A percentile compares a stretch with the other conserved stretches of the same genome.
phyloP scores from a whole-genome alignment of 306 rosid genomes.

The Gleditsia sinensis region DNA sequence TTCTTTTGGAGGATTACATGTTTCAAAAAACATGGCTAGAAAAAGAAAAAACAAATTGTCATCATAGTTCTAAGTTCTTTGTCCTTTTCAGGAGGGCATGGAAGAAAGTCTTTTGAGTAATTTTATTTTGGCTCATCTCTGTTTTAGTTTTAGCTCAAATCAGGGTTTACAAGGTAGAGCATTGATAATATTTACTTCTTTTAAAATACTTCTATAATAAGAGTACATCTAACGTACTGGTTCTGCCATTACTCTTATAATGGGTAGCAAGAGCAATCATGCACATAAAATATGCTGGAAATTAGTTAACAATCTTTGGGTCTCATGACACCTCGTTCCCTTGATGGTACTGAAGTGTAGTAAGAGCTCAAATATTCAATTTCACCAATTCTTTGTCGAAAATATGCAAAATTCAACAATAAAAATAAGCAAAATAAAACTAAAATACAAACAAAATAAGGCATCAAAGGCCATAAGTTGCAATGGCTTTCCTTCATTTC shows the following conservation, averaged over 20 bases:
- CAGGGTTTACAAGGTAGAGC: not conserved
- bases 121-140: not conserved
- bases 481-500: constrained; percentile 1
- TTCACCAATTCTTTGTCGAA: not conserved
- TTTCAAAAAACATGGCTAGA: constrained; percentile 1
- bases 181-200: not conserved
- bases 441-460: not conserved
- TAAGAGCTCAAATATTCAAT: not conserved
- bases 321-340: not conserved
- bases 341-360: not conserved
- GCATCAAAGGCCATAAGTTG: constrained; percentile 1
- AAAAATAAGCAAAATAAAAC: not conserved
- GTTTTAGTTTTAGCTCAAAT: not conserved
- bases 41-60: not conserved
- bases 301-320: not conserved
- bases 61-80: not conserved
- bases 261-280: not conserved
- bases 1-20: not conserved
- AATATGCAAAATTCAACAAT: constrained; percentile 1
- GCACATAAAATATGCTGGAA: not conserved
- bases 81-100: not conserved
- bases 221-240: not conserved
- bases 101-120: not conserved
- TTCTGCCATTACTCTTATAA: not conserved
- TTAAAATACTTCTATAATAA: not conserved